These are phyloP conservation scores for Citrullus colocynthis DNA, from an alignment of 306 rosid species.

Conservation along the genomic window DNA sequence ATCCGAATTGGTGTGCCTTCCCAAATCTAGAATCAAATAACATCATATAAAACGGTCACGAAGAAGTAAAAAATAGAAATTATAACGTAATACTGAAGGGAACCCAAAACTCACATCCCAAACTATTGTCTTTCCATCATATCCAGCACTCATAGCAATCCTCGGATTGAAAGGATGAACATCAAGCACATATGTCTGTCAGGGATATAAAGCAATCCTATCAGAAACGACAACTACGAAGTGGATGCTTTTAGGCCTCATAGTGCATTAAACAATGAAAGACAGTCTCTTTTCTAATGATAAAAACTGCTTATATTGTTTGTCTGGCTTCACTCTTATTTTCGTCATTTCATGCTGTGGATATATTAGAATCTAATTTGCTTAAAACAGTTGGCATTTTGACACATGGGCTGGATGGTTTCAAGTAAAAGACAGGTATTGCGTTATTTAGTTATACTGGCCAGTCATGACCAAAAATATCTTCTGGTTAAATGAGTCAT, in stretches of 20 bases:
- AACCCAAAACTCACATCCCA: constrained; percentile 86
- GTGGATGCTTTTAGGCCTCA: not conserved
- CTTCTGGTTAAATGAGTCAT: not conserved
- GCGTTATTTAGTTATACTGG: not conserved
- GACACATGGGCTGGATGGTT: not conserved
- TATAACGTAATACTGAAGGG: constrained; percentile 13
- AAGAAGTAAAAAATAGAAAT: constrained; percentile 6
- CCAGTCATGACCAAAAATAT: not conserved
- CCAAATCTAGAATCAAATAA: constrained; percentile 60
- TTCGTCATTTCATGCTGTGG: not conserved
- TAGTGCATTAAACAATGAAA: not conserved
- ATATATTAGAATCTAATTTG: not conserved
- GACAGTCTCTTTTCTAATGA: not conserved
- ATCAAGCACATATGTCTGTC: constrained; percentile 94
- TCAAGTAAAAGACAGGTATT: not conserved
- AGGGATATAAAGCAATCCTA: constrained; percentile 13
- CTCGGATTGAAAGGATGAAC: constrained; percentile 99
- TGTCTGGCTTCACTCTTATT: not conserved
- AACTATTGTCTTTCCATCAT: constrained; percentile 90
- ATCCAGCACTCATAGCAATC: constrained; percentile 99
- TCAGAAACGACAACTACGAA: not conserved
- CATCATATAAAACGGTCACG: not conserved
- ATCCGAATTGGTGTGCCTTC: constrained; percentile 81
- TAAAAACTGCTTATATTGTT: not conserved
- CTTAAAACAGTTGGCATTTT: not conserved